These are phyloP conservation scores for Pseudogymnoascus sp. DNA, from an alignment of 2,329 filamentous ascomycete genomes.

Conservation along the genomic window DNA sequence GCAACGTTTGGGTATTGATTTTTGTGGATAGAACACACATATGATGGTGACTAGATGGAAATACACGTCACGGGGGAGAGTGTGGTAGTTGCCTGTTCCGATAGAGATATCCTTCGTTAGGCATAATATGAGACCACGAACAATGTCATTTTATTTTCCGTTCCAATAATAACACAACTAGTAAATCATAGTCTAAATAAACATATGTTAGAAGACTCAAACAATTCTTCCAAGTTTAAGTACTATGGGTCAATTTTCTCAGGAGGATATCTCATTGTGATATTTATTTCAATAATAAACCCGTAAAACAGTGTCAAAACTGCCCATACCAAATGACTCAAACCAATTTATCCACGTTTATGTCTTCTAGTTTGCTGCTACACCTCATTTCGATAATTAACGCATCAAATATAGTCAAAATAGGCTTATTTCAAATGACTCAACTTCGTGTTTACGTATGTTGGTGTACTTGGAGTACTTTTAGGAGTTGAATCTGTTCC, in stretches of 20 bases:
- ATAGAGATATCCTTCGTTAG: conserved; percentile 1
- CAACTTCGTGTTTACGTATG: neutral
- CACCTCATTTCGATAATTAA: neutral
- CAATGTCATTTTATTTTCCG: neutral
- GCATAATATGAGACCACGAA: neutral
- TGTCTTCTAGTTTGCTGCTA: neutral
- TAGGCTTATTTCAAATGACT: neutral
- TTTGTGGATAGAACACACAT: neutral
- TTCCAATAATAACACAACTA: neutral
- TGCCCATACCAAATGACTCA: neutral
- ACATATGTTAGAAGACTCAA: neutral
- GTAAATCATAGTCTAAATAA: neutral
- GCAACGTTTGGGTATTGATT: neutral
- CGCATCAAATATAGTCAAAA: neutral
- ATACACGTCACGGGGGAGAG: neutral
- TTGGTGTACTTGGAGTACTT: neutral
- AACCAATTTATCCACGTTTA: neutral
- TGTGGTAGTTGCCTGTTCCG: neutral
- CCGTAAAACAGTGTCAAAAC: neutral
- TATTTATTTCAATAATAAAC: neutral
- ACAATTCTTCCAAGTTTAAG: neutral
- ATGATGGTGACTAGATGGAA: neutral
- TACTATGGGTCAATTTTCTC: neutral
- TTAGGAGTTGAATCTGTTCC: neutral
- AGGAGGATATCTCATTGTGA: neutral